Percentiles rank a stretch among this genome's conserved stretches.
These are phyloP conservation scores for Cercospora sp. DNA, from an alignment of 2,329 filamentous ascomycete species.

Conservation along the genomic window DNA sequence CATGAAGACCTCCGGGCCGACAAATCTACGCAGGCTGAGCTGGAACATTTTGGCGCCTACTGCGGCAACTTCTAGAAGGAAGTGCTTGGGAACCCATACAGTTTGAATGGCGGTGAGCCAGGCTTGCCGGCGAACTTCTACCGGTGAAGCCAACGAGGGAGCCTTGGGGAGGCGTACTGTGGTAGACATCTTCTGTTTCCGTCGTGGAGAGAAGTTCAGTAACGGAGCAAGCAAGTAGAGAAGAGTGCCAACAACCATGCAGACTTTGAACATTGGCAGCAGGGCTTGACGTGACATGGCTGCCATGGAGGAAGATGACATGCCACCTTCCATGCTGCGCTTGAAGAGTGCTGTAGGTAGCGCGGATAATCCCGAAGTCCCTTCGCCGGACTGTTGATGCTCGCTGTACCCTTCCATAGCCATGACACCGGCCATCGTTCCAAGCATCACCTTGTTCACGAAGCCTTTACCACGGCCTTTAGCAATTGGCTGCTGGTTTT, in stretches of 20 bases:
- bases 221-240: constrained; percentile 60
- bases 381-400: constrained; percentile 57
- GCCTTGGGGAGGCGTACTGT: constrained; percentile 49
- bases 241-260: constrained; percentile 54
- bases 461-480: constrained; percentile 47
- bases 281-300: constrained; percentile 32
- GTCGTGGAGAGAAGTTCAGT: constrained; percentile 58
- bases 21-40: constrained; percentile 73
- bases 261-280: constrained; percentile 52
- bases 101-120: constrained; percentile 94
- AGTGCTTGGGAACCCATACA: constrained; percentile 86
- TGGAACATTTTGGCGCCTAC: constrained; percentile 78
- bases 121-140: constrained; percentile 80
- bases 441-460: constrained; percentile 82
- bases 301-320: constrained; percentile 24
- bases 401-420: constrained; percentile 77
- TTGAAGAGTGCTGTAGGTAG: constrained; percentile 42
- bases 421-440: constrained; percentile 89
- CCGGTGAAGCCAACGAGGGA: constrained; percentile 75
- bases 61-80: constrained; percentile 80
- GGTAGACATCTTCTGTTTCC: constrained; percentile 48
- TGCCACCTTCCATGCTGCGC: constrained; percentile 29
- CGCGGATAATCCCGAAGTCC: constrained; percentile 46
- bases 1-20: constrained; percentile 76
- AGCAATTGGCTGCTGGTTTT: constrained; percentile 40